phyloP scores from a whole-genome alignment of 352 stramenopile genomes.

The Paralagenidium karlingii region DNA sequence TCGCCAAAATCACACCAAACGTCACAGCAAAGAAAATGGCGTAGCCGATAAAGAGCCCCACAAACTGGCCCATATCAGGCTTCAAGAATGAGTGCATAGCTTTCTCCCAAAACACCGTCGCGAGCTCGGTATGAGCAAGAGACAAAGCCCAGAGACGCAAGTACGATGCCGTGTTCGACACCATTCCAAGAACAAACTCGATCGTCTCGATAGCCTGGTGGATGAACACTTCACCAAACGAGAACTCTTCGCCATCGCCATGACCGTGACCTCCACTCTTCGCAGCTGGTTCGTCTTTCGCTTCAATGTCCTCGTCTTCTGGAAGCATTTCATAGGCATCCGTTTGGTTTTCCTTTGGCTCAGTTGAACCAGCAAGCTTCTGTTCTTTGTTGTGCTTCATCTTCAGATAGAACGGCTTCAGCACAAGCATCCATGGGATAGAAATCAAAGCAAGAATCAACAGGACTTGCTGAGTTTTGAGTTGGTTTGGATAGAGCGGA shows the following conservation, averaged over 20 bases:
- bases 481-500: slow-evolving; percentile 92
- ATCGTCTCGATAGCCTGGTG: slow-evolving; percentile 99
- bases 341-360: slow-evolving; percentile 32
- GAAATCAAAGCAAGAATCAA: slow-evolving; percentile 91
- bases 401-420: slow-evolving; percentile 91
- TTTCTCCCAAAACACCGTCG: slow-evolving; percentile 97
- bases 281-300: slow-evolving; percentile 15
- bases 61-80: slow-evolving; percentile 92
- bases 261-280: slow-evolving; percentile 20
- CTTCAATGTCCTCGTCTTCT: slow-evolving; percentile 41
- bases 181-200: slow-evolving; percentile 98
- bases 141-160: slow-evolving; percentile 98
- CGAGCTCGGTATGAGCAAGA: slow-evolving; percentile 92
- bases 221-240: slow-evolving; percentile 96
- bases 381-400: no score
- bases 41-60: slow-evolving; percentile 93
- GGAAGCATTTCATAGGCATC: slow-evolving; percentile 73
- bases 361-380: no score
- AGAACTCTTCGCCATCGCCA: slow-evolving; percentile 78
- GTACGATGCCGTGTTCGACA: slow-evolving; percentile 99
- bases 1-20: slow-evolving; percentile 96
- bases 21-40: slow-evolving; percentile 89
- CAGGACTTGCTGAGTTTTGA: slow-evolving; percentile 79
- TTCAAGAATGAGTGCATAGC: slow-evolving; percentile 96
- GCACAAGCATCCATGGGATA: slow-evolving; percentile 92